Conservation (phyloP, 2,329 filamentous ascomycete species). For the Ceratocystiopsis sp. region DNA sequence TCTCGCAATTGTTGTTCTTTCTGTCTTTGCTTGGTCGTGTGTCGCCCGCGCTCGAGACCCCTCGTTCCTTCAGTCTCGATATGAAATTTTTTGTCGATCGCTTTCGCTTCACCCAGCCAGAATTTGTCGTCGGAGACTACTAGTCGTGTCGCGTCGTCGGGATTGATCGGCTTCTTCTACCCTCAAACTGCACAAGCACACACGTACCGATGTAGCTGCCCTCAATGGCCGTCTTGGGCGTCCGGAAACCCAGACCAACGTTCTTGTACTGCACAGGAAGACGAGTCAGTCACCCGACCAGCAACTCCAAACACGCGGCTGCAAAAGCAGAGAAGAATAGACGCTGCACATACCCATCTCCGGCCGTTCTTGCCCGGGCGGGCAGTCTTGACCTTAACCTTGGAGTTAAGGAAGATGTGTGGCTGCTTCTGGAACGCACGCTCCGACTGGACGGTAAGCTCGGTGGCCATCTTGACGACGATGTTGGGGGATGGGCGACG, state of each 20-base stretch:
- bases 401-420: slow-evolving; percentile 98
- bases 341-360: slow-evolving; percentile 34
- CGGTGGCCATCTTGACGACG: slow-evolving; percentile 61
- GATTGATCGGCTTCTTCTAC: neutral
- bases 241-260: slow-evolving; percentile 97
- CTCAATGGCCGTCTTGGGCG: slow-evolving; percentile 96
- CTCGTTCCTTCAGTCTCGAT: neutral
- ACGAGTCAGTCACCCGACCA: too few species aligned
- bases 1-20: too few species aligned
- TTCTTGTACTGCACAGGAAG: slow-evolving; percentile 62
- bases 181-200: slow-evolving; percentile 5
- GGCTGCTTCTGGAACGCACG: slow-evolving; percentile 99
- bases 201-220: slow-evolving; percentile 95
- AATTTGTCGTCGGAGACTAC: neutral
- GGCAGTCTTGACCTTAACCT: slow-evolving; percentile 71
- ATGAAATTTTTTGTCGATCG: neutral
- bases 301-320: too few species aligned
- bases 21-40: neutral
- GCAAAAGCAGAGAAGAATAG: too few species aligned
- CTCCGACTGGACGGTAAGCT: slow-evolving; percentile 99
- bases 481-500: neutral
- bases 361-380: slow-evolving; percentile 82
- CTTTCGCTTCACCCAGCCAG: neutral
- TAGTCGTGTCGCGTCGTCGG: too few species aligned
- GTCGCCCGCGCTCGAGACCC: too few species aligned